Conservation (phyloP, 2,329 filamentous ascomycete genomes). For the Xylaria sp. region DNA sequence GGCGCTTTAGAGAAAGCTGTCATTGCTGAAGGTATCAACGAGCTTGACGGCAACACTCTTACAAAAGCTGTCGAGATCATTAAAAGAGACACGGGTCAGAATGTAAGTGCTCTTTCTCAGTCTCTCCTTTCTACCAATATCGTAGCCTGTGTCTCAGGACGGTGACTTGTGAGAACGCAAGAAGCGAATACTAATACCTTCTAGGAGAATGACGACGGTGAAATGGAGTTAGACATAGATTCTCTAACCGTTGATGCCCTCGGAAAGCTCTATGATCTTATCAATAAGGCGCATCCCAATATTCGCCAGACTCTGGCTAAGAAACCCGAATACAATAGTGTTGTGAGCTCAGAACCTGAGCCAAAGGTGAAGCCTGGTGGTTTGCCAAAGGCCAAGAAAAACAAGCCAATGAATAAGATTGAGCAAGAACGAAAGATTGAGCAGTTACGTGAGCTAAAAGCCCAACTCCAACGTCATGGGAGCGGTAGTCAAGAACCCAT, state of each 20-base stretch:
- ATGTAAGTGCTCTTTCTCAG: slow-evolving; percentile 58
- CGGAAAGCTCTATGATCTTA: slow-evolving; percentile 54
- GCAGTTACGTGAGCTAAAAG: slow-evolving; percentile 65
- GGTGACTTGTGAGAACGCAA: background rate
- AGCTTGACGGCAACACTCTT: slow-evolving; percentile 78
- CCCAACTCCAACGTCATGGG: slow-evolving; percentile 52
- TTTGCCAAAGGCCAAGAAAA: slow-evolving; percentile 68
- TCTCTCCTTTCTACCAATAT: slow-evolving; percentile 28
- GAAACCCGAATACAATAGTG: slow-evolving; percentile 39
- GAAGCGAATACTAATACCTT: slow-evolving; percentile 25
- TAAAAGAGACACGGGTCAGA: slow-evolving; percentile 79
- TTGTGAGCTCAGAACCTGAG: slow-evolving; percentile 34
- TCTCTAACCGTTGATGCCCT: slow-evolving; percentile 61
- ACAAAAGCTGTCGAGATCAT: slow-evolving; percentile 86
- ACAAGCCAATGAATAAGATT: slow-evolving; percentile 76
- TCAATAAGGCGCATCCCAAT: slow-evolving; percentile 47
- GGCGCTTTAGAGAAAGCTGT: slow-evolving; percentile 86
- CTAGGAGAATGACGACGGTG: slow-evolving; percentile 64
- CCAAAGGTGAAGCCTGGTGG: slow-evolving; percentile 38
- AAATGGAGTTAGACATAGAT: slow-evolving; percentile 66
- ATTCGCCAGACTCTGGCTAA: slow-evolving; percentile 44
- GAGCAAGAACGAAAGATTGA: slow-evolving; percentile 73
- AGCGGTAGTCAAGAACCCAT: slow-evolving; percentile 49
- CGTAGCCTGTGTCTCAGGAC: background rate
- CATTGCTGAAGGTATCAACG: slow-evolving; percentile 84